Percentiles rank a stretch among this genome's conserved stretches.
Evolutionary conservation across 2,329 filamentous ascomycete species (phyloP).

Genomic region (Didymella arachidicola): DNA sequence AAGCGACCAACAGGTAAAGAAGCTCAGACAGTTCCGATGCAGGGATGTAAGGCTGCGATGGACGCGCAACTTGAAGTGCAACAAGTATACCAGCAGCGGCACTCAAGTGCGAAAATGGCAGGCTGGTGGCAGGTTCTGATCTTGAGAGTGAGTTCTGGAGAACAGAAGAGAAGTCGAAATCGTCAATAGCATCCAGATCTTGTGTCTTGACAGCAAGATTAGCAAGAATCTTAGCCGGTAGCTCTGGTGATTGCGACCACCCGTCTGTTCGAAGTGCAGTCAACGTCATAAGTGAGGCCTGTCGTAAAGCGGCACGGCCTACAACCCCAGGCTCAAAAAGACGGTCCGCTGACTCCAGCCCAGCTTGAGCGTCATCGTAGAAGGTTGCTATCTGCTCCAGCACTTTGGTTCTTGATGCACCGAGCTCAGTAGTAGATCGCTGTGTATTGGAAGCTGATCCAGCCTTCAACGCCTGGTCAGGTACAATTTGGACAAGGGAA

Average conservation of each 20-base stretch:
- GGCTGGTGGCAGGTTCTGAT: neutral
- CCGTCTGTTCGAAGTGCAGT: constrained; percentile 28
- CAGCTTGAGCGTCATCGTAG: constrained; percentile 49
- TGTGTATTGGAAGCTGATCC: constrained; percentile 21
- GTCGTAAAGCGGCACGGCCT: constrained; percentile 41
- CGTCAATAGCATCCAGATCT: constrained; percentile 35
- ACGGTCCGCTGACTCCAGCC: constrained; percentile 40
- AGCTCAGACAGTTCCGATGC: constrained; percentile 65
- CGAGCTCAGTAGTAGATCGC: constrained; percentile 2
- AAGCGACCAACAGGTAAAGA: constrained; percentile 71
- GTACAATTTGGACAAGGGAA: constrained; percentile 48
- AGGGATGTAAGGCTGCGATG: constrained; percentile 39
- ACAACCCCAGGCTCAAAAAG: constrained; percentile 39
- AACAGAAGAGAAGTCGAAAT: constrained; percentile 34
- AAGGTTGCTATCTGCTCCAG: constrained; percentile 39
- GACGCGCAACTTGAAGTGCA: constrained; percentile 42
- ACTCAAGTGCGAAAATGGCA: constrained; percentile 41
- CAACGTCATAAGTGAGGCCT: constrained; percentile 40
- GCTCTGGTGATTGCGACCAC: constrained; percentile 33
- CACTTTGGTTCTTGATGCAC: constrained; percentile 20
- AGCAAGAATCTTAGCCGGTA: constrained; percentile 45
- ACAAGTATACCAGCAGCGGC: constrained; percentile 45
- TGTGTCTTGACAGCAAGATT: constrained; percentile 45
- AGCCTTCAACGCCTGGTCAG: constrained; percentile 43
- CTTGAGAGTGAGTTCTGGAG: constrained; percentile 35